These are phyloP conservation scores for Voacanga thouarsii DNA, from an alignment of 257 asterid genomes.

Conservation along the genomic window DNA sequence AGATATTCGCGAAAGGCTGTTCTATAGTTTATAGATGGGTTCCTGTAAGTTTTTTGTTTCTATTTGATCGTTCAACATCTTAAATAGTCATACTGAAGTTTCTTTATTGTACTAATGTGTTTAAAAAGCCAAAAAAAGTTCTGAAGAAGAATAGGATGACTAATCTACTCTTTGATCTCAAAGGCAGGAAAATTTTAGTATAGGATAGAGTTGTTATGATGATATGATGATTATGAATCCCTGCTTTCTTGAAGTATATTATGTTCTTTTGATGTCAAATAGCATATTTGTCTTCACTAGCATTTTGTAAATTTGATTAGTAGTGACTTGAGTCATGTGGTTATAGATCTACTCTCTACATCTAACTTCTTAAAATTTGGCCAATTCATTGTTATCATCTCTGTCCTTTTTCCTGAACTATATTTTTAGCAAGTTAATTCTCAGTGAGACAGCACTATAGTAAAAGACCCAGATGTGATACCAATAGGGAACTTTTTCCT, in stretches of 20 bases:
- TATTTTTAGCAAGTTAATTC: not conserved
- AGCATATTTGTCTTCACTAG: not conserved
- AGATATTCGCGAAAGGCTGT: constrained; percentile 61
- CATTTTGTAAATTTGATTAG: not conserved
- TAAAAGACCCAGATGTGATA: not conserved
- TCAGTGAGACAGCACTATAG: not conserved
- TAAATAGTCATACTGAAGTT: not conserved
- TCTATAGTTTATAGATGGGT: constrained; percentile 82
- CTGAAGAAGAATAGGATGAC: not conserved
- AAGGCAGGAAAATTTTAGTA: not conserved
- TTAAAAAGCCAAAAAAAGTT: not conserved
- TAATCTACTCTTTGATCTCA: not conserved
- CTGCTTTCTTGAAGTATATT: not conserved
- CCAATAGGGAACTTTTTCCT: no score
- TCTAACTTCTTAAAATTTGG: not conserved
- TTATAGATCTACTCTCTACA: not conserved
- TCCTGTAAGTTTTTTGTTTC: constrained; percentile 58
- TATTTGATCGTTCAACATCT: not conserved
- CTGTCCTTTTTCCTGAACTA: not conserved
- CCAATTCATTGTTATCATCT: not conserved
- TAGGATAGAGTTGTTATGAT: not conserved
- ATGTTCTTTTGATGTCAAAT: not conserved
- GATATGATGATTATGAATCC: not conserved
- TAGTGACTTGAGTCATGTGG: not conserved
- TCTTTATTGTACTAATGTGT: not conserved